These are phyloP conservation scores for Penicillium expansum DNA, from an alignment of 2,329 filamentous ascomycete genomes.

Conservation along the genomic window DNA sequence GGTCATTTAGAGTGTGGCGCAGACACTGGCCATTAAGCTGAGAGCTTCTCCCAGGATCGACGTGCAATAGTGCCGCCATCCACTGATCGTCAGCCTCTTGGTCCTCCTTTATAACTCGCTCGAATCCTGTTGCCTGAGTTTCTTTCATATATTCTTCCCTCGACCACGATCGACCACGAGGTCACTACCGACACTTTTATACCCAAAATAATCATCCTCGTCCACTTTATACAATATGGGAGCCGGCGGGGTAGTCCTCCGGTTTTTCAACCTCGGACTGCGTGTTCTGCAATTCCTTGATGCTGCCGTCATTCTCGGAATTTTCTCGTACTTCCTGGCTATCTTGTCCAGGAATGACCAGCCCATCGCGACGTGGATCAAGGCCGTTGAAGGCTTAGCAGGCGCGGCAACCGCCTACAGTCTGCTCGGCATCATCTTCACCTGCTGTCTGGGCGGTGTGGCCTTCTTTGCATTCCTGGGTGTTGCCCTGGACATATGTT, in stretches of 20 bases:
- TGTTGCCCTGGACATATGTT: slow-evolving; percentile 73
- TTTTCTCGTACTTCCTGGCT: slow-evolving; percentile 83
- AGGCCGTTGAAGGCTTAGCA: slow-evolving; percentile 74
- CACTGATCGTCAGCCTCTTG: slow-evolving; percentile 10
- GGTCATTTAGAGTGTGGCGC: slow-evolving; percentile 9
- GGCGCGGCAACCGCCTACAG: slow-evolving; percentile 74
- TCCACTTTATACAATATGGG: slow-evolving; percentile 51
- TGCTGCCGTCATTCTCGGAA: slow-evolving; percentile 68
- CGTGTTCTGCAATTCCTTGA: slow-evolving; percentile 72
- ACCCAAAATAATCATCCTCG: background rate
- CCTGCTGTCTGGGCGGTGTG: slow-evolving; percentile 76
- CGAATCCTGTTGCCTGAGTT: slow-evolving; percentile 12
- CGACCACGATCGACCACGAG: background rate
- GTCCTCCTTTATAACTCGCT: slow-evolving; percentile 6
- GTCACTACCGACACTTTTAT: background rate
- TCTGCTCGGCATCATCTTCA: slow-evolving; percentile 66
- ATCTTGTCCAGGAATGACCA: slow-evolving; percentile 65
- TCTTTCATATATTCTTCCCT: slow-evolving; percentile 1
- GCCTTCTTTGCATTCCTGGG: slow-evolving; percentile 69
- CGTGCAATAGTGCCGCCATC: background rate
- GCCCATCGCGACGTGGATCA: slow-evolving; percentile 61
- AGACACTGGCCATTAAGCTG: background rate
- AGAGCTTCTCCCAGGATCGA: background rate
- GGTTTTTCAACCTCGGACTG: slow-evolving; percentile 66
- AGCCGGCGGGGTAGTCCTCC: slow-evolving; percentile 61